phyloP scores from a whole-genome alignment of 257 asterid species.

The Nicotiana knightiana region DNA sequence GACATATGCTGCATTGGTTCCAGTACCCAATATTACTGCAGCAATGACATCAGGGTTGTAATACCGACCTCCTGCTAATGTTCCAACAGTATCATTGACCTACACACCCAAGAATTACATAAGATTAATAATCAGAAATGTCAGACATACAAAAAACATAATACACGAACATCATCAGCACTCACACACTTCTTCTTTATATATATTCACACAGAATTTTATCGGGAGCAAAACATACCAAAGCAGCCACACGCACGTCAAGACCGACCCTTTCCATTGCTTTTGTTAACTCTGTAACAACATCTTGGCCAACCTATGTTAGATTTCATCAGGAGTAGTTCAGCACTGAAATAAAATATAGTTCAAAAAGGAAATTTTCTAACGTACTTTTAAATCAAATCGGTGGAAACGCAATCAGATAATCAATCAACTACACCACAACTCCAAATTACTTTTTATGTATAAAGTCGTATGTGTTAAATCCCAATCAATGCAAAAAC shows the following conservation, averaged over 20 bases:
- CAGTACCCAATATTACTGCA: constrained; percentile 88
- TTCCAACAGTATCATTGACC: constrained; percentile 95
- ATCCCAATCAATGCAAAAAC: neutral
- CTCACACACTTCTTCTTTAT: neutral
- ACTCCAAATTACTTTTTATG: neutral
- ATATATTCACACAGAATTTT: neutral
- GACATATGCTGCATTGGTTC: constrained; percentile 93
- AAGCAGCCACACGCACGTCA: constrained; percentile 79
- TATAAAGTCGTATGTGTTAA: neutral
- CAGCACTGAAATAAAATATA: neutral
- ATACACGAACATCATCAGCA: neutral
- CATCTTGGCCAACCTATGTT: constrained; percentile 73
- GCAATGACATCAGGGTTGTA: constrained; percentile 67
- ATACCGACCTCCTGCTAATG: constrained; percentile 81
- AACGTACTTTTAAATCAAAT: neutral
- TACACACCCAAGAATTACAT: constrained; percentile 18
- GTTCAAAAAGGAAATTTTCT: neutral
- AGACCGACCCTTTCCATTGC: constrained; percentile 76
- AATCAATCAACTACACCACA: neutral
- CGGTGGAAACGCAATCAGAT: neutral
- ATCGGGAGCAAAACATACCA: constrained; percentile 39
- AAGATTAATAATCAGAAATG: neutral
- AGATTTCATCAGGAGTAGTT: neutral
- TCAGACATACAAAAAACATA: neutral
- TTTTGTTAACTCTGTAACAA: constrained; percentile 69